Evolutionary conservation across 2,329 filamentous ascomycete species (phyloP).

Genomic region (Fusarium brachygibbosum): DNA sequence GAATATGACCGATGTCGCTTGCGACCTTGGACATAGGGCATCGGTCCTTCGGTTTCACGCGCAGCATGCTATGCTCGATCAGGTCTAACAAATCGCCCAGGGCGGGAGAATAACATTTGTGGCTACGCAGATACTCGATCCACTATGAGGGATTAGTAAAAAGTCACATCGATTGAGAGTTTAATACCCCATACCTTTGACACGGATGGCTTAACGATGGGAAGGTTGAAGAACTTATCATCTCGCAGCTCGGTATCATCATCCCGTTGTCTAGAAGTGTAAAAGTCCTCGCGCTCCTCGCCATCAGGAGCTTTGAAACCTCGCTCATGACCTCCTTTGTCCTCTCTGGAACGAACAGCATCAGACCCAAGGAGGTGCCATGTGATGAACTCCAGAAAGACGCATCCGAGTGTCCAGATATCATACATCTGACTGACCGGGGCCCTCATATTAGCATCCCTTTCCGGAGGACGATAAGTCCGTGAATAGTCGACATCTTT

Average conservation of each 20-base stretch:
- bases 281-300: neutral
- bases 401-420: conserved; percentile 11
- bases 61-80: neutral
- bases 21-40: neutral
- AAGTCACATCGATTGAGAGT: neutral
- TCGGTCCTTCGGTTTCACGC: neutral
- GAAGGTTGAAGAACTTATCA: neutral
- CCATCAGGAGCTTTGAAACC: neutral
- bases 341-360: neutral
- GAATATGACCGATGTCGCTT: no score
- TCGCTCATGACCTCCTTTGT: neutral
- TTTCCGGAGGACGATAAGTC: conserved; percentile 1
- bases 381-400: conserved; percentile 11
- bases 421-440: conserved; percentile 1
- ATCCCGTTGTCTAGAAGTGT: neutral
- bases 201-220: neutral
- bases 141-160: conserved; percentile 2
- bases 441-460: rapidly evolving
- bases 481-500: neutral
- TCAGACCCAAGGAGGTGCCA: conserved; percentile 14
- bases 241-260: neutral
- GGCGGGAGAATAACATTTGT: neutral
- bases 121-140: neutral
- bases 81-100: neutral
- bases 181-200: neutral